These are phyloP conservation scores for Amaranthus cruentus DNA, from an alignment of 148 eudicot species.

Conservation along the genomic window DNA sequence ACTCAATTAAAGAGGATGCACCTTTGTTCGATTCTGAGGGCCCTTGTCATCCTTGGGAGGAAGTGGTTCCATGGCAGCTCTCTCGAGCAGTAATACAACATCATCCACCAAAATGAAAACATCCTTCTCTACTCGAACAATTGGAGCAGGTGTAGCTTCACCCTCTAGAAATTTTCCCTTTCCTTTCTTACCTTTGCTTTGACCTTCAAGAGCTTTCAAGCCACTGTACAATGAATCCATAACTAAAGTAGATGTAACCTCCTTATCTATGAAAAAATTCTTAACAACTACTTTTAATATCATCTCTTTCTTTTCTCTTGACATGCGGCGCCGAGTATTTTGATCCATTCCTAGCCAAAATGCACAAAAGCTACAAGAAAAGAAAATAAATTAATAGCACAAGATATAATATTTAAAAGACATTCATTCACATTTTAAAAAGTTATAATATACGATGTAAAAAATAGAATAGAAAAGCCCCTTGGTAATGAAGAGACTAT, in stretches of 20 bases:
- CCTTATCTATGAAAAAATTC: slow-evolving; percentile 85
- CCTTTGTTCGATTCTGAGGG: slow-evolving; percentile 96
- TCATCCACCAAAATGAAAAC: slow-evolving; percentile 80
- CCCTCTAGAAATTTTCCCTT: slow-evolving; percentile 51
- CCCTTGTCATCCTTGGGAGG: slow-evolving; percentile 96
- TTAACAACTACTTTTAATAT: slow-evolving; percentile 78
- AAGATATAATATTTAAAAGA: neutral
- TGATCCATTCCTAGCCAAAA: slow-evolving; percentile 89
- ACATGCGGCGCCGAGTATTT: slow-evolving; percentile 68
- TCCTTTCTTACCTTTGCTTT: slow-evolving; percentile 57
- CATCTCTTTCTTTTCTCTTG: slow-evolving; percentile 68
- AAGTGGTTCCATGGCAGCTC: slow-evolving; percentile 82
- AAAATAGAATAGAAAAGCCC: too few species aligned
- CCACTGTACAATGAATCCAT: slow-evolving; percentile 98
- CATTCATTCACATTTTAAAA: neutral
- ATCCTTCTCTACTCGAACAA: slow-evolving; percentile 66
- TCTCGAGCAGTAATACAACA: slow-evolving; percentile 64
- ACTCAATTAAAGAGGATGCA: slow-evolving; percentile 21
- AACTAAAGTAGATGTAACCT: slow-evolving; percentile 91
- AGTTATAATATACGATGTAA: too few species aligned
- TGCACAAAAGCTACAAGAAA: slow-evolving; percentile 63
- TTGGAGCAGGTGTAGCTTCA: slow-evolving; percentile 67
- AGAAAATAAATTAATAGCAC: neutral
- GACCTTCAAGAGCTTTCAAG: slow-evolving; percentile 85
- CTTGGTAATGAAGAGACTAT: too few species aligned